These are phyloP conservation scores for Saksenaea oblongispora DNA, from an alignment of 371 early-diverging fungal species.

Conservation along the genomic window DNA sequence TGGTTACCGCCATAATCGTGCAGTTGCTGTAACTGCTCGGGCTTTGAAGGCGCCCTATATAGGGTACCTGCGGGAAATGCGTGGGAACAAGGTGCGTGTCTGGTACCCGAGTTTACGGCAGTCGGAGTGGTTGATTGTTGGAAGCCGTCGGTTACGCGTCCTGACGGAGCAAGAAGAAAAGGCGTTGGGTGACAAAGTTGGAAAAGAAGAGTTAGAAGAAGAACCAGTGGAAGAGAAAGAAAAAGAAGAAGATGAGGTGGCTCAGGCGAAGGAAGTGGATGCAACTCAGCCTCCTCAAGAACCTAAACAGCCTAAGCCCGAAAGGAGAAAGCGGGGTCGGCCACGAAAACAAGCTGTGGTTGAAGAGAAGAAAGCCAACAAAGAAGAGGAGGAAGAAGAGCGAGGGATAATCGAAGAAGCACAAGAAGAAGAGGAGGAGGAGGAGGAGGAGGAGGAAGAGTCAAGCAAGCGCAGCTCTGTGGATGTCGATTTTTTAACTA, in stretches of 20 bases:
- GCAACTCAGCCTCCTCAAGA: background rate
- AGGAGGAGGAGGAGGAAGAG: background rate
- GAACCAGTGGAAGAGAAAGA: background rate
- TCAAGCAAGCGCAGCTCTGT: background rate
- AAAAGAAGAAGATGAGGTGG: background rate
- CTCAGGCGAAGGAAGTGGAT: background rate
- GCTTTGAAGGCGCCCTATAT: slow-evolving; percentile 15
- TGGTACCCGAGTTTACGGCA: slow-evolving; percentile 38
- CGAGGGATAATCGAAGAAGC: too few species aligned
- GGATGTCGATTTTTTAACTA: slow-evolving; percentile 24
- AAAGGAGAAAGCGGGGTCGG: background rate
- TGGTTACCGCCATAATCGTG: slow-evolving; percentile 52
- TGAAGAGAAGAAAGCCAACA: background rate
- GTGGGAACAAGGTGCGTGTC: slow-evolving; percentile 30
- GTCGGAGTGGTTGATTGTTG: slow-evolving; percentile 39
- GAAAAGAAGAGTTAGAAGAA: background rate
- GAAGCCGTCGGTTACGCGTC: slow-evolving; percentile 40
- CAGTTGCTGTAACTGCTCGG: slow-evolving; percentile 35
- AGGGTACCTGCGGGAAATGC: slow-evolving; percentile 39
- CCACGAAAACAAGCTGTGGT: slow-evolving; percentile 3
- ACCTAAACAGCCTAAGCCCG: background rate
- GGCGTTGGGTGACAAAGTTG: background rate
- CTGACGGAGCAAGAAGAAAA: slow-evolving; percentile 31
- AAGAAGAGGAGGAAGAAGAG: too few species aligned
- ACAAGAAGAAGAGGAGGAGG: background rate